Evolutionary conservation across 306 rosid genomes (phyloP), one percentile per base, ranked within the genome.

Genomic region (Citrullus amarus): DNA sequence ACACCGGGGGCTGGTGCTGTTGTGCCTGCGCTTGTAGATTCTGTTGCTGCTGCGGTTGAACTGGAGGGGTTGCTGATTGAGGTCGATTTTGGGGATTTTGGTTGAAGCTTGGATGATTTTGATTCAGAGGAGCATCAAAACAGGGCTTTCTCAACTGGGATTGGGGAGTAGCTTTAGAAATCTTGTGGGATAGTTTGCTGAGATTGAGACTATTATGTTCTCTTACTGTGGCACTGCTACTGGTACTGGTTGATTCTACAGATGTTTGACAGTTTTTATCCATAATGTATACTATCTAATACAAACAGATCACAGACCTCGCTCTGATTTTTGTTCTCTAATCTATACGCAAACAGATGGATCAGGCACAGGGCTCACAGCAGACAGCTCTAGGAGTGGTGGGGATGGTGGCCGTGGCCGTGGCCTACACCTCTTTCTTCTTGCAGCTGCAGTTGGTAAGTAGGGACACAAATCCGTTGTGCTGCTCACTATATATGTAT

Each of bases 101-200:
- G 20, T 63, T 48, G 38, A 50, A 62, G 46, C 39, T 63, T n/a
- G 56, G 61, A 48, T 75, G 70, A 9, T 67, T 67, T 65, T 78
- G 79, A 66, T 55, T 77, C 2, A 32, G 85, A 1, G 81, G 44
- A 78, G 82, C 75, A 43, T 89, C 93, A 15, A 86, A 88, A 67
- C 63, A 43, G 15, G 94, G 84, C 53, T 86, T 90, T 46, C 81
- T 70, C 76, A 44, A 36, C 76, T 44, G 85, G 76, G 39, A 11
- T 53, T 16, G 57, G 6, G 66, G 4, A 36, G 68, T 59, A 65
- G 93, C 90, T 43, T 96, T 96, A 36, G 97, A 85, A 86, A 96
- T 96, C 84, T 91, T 96, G 81, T 96, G 98, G 5, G 98, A 91
- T n/a, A 90, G 88, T 86, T 92, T 96, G 89, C 88, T 92, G 81